A percentile compares a stretch with the other conserved stretches of the same genome.
phyloP scores from a whole-genome alignment of 1,139 yeast genomes.

The Magnusiomyces ingens region DNA sequence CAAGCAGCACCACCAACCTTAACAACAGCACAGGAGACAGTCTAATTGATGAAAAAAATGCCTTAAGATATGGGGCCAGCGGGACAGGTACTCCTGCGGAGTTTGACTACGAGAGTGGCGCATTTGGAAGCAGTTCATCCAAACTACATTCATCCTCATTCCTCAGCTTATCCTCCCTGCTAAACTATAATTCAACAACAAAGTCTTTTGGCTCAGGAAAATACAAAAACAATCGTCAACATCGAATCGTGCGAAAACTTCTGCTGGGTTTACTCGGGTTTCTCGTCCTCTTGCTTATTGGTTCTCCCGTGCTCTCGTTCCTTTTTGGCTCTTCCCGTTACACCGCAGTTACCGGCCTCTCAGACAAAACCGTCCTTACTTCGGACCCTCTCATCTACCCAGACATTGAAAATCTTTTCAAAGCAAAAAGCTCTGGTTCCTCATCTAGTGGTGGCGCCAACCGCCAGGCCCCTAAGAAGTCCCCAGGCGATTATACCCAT shows the following conservation, averaged over 20 bases:
- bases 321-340: background rate
- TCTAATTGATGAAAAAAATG: background rate
- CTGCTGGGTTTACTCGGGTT: background rate
- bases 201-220: background rate
- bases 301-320: background rate
- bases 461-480: slow-evolving; percentile 8
- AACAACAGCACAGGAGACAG: background rate
- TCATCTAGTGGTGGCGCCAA: slow-evolving; percentile 1
- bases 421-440: slow-evolving; percentile 3
- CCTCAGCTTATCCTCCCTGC: background rate
- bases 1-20: background rate
- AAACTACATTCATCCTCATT: background rate
- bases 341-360: background rate
- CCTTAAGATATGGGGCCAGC: background rate
- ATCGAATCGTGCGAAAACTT: background rate
- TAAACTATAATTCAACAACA: background rate
- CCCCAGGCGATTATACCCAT: slow-evolving; percentile 10
- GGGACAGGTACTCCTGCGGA: background rate
- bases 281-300: background rate
- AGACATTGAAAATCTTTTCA: slow-evolving; percentile 4
- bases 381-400: slow-evolving; percentile 9
- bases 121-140: background rate
- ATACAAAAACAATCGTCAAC: background rate
- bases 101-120: background rate
- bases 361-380: background rate